Evolutionary conservation across 1,139 yeast genomes (phyloP), one percentile per base, ranked within the genome.

Genomic region (Schwanniomyces etchellsii): DNA sequence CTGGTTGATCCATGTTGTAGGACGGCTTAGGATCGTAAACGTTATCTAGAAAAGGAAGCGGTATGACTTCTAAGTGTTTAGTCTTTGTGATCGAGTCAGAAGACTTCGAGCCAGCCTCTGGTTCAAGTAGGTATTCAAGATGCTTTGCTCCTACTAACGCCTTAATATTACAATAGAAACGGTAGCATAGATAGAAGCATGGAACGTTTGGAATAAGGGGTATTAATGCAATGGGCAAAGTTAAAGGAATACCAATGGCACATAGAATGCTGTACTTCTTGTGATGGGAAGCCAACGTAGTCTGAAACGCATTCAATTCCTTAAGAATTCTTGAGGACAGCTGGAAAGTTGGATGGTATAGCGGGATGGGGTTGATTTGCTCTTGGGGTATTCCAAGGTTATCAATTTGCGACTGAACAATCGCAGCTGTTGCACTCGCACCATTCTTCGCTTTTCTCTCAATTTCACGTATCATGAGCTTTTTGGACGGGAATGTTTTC

Each of bases 201-300:
- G 98, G 98, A n/a, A 91, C 74, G 44, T 91, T 91, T 13, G 98
- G 98, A 2, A 89, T 53, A n/a, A 89, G 67, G 0, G 98, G 98
- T 0, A 91, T 49, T 28, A 88, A 48, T 0, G 86, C 88, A 32
- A 88, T 55, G 1, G 98, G 98, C 5, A 86, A 48, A 0, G 94
- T 77, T 27, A 89, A 42, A 1, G 97, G 97, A 3, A 91, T 57
- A 2, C 80, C 79, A 18, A 81, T 42, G 0, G 74, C 70, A 43
- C 85, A 77, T 25, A 63, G 28, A 4, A 54, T 38, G 16, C 68
- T 60, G 39, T 58, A 55, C 33, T 58, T 61, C 23, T 45, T 38
- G 36, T 68, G 71, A 23, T 47, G 46, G 3, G 55, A 29, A 32
- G 52, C 46, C 16, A 59, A 51, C 5, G 45, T 43, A 20, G 50